Base-by-base conservation (phyloP, 2,329 filamentous ascomycete genomes). In the Aspergillus caelatus region DNA sequence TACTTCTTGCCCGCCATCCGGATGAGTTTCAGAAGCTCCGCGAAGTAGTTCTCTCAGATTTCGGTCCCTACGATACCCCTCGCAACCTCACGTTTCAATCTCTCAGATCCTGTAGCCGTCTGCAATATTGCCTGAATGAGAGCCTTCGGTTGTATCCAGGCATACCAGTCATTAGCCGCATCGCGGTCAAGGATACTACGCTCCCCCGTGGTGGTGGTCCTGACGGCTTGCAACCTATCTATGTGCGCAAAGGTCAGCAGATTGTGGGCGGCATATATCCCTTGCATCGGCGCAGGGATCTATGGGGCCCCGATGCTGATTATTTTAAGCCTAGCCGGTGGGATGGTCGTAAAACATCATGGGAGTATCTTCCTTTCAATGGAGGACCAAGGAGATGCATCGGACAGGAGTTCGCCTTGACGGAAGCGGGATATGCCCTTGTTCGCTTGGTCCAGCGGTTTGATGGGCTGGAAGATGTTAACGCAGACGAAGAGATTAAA, bases 131-230 rank as follows among this genome's bases (percentile, higher is more conserved):
- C 46, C n/a, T 60, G 11, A 41, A 16, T 10, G 46, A 60, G 50
- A 32, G 39, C 4, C 90, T 93, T 46, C 88, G 91, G 16, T 79
- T 93, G 12, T 92, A 93, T 76, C 91, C 91, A 0, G 83, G 86
- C n/a, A 89, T 94, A 2, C 91, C 91, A 1, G 89, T 89, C 81
- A 94, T 93, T 78, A 83, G 91, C 57, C 88, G 91, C 63, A 78
- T 88, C 26, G 85, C 91, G 16, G 82, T 91, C 30, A 32, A 26
- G 9, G 89, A 93, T 79, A 93, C 91, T 4, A 90, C 86, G 0
- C 84, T 94, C 2, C 91, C 91, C 0, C 79, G 81, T n/a, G 91
- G 82, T 26, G 82, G 82, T 14, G 82, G 82, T 0, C 70, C 74
- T 10, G 78, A 84, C 62, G 81, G 77, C 7, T 65, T 54, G 21